phyloP scores from a whole-genome alignment of 2,329 filamentous ascomycete species.

The Trichoderma breve region DNA sequence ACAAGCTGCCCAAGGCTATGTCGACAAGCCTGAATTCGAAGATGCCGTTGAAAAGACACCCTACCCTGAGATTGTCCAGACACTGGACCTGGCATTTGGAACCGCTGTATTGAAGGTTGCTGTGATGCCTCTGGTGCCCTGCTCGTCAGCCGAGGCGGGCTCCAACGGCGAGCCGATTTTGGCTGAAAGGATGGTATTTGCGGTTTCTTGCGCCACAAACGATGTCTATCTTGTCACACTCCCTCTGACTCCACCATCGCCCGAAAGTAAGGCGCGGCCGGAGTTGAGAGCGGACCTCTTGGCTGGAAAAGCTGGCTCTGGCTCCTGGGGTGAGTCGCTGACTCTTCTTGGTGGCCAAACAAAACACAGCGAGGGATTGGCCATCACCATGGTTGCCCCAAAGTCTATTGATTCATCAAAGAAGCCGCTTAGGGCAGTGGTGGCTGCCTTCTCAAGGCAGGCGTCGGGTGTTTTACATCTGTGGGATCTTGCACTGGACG shows the following conservation, averaged over 20 bases:
- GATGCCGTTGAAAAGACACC: constrained; percentile 48
- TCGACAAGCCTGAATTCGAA: constrained; percentile 59
- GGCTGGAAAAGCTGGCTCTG: constrained; percentile 55
- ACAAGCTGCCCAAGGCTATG: constrained; percentile 34
- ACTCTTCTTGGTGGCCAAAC: constrained; percentile 53
- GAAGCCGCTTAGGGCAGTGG: constrained; percentile 45
- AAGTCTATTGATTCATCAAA: constrained; percentile 40
- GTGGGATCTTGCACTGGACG: constrained; percentile 56
- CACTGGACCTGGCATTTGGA: constrained; percentile 59
- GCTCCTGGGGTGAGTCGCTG: constrained; percentile 62
- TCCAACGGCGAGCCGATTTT: constrained; percentile 49
- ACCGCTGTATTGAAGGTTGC: constrained; percentile 56
- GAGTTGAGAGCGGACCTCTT: constrained; percentile 52
- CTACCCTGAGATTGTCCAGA: constrained; percentile 57
- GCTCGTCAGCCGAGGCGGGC: constrained; percentile 48
- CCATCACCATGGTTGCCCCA: constrained; percentile 51
- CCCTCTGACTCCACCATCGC: constrained; percentile 60
- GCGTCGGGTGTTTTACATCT: constrained; percentile 57
- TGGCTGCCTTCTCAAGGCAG: constrained; percentile 60
- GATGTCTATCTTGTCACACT: constrained; percentile 58
- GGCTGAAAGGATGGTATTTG: constrained; percentile 59
- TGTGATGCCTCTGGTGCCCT: constrained; percentile 50
- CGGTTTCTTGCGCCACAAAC: constrained; percentile 57
- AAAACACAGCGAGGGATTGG: constrained; percentile 53
- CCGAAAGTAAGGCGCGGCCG: constrained; percentile 55